Percentiles rank a stretch among this genome's conserved stretches.
Evolutionary conservation across 2,329 filamentous ascomycete species (phyloP).

Genomic region (Zymoseptoria crescenta): DNA sequence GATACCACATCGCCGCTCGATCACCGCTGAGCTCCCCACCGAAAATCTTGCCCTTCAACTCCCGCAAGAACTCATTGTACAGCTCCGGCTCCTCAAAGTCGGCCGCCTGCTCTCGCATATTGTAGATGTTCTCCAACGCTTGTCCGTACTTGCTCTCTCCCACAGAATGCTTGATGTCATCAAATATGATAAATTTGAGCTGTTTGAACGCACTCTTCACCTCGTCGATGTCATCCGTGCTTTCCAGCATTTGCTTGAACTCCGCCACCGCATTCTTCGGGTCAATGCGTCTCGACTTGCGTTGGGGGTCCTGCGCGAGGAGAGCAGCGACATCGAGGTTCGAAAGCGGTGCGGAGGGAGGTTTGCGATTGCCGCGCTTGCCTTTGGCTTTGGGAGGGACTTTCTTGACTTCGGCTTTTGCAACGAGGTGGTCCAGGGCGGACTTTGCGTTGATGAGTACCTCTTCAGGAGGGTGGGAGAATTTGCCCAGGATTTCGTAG

Average conservation of each 20-base stretch:
- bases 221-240: slow-evolving; percentile 51
- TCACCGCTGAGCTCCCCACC: slow-evolving; percentile 66
- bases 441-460: slow-evolving; percentile 53
- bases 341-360: slow-evolving; percentile 73
- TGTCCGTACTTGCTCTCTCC: slow-evolving; percentile 67
- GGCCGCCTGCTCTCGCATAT: slow-evolving; percentile 69
- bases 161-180: slow-evolving; percentile 63
- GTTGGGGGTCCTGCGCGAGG: slow-evolving; percentile 47
- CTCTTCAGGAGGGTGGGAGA: slow-evolving; percentile 62
- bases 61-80: slow-evolving; percentile 67
- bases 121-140: slow-evolving; percentile 66
- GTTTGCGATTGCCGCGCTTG: slow-evolving; percentile 49
- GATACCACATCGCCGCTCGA: slow-evolving; percentile 74
- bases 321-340: slow-evolving; percentile 80
- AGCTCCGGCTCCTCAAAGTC: slow-evolving; percentile 65
- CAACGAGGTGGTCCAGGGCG: slow-evolving; percentile 56
- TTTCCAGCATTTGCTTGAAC: slow-evolving; percentile 69
- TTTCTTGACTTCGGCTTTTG: slow-evolving; percentile 74
- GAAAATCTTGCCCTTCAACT: slow-evolving; percentile 65
- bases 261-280: slow-evolving; percentile 76
- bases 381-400: slow-evolving; percentile 38
- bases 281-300: slow-evolving; percentile 48
- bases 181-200: slow-evolving; percentile 63
- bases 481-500: slow-evolving; percentile 60
- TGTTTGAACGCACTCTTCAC: slow-evolving; percentile 64